Evolutionary conservation across 495 filamentous ascomycete species (phyloP).

Genomic region (Friedmanniomyces endolithicus): DNA sequence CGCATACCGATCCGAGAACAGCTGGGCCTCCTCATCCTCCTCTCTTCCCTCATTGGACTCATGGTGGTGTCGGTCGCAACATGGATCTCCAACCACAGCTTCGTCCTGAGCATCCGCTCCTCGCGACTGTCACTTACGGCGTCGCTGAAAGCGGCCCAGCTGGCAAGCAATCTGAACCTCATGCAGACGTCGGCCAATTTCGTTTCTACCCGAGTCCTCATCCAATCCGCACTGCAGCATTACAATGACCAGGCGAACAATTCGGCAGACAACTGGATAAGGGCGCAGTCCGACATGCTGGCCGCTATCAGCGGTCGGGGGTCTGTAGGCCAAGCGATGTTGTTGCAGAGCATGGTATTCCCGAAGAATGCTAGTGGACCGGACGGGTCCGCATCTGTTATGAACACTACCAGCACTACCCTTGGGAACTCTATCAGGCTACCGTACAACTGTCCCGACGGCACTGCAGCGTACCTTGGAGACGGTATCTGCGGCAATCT

Average conservation of each 20-base stretch:
- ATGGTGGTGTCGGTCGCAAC: conserved; percentile 53
- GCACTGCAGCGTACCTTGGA: conserved; percentile 44
- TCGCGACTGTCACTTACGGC: conserved; percentile 61
- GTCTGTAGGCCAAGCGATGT: conserved; percentile 32
- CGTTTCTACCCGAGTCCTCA: conserved; percentile 52
- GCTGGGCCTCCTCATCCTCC: conserved; percentile 59
- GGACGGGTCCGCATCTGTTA: conserved; percentile 33
- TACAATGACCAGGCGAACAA: conserved; percentile 48
- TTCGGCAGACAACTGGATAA: conserved; percentile 42
- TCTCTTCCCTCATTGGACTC: conserved; percentile 55
- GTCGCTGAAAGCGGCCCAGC: conserved; percentile 69
- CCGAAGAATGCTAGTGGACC: conserved; percentile 50
- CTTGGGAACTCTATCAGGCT: conserved; percentile 38
- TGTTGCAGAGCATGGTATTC: conserved; percentile 55
- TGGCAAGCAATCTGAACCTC: conserved; percentile 61
- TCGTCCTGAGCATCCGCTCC: conserved; percentile 53
- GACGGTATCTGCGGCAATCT: conserved; percentile 12
- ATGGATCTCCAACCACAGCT: conserved; percentile 58
- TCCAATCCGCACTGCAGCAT: conserved; percentile 48
- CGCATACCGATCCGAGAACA: conserved; percentile 74
- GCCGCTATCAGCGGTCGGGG: conserved; percentile 20
- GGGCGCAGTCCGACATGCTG: conserved; percentile 40
- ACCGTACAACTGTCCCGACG: conserved; percentile 46
- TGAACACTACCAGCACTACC: conserved; percentile 47
- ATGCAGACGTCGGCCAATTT: conserved; percentile 56